Base-by-base conservation (phyloP, 805 yeast genomes). In the Clavispora santaluciae region DNA sequence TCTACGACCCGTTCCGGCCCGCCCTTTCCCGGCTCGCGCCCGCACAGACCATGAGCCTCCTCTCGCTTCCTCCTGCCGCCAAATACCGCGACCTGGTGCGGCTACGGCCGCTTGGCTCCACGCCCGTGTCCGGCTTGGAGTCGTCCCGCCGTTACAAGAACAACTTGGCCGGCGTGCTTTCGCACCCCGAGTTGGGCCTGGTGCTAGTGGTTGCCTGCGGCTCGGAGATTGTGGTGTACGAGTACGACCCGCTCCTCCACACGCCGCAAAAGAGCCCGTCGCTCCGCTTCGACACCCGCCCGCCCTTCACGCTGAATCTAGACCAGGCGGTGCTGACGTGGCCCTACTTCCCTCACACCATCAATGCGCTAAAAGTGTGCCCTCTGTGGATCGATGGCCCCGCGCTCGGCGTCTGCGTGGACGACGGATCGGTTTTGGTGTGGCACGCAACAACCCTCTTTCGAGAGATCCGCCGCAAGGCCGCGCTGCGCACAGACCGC, bases 341-440 rank as follows among this genome's bases (percentile, higher is more conserved):
- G 75, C 76, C 79, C 0, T 63, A 63, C 37, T 67, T 62, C 36
- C 83, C 84, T 1, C 83, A 78, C 53, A 67, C 79, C 0, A 67
- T 81, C 17, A 83, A 83, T 48, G 73, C 55, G 48, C 38, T 82
- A 33, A 75, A 68, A 39, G 36, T 49, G 1, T 46, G 64, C 6
- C 60, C 58, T 0, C 48, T 40, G 17, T 66, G 78, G 43, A 45
- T 59, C 17, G 66, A 60, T 1, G 50, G 54, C 13, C 75, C 73
- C 40, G 72, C 75, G 0, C 42, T 84, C 6, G 70, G 66, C 1
- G 68, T 67, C 3, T 76, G 82, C 35, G 49, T 66, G 12, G 87
- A 81, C 52, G 79, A 78, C 54, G 87, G 87, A 0, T 49, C 73
- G 28, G 64, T 70, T 0, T 43, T 73, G 36, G 43, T 81, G 0